phyloP scores from a whole-genome alignment of 306 rosid genomes.

The Vicia faba region DNA sequence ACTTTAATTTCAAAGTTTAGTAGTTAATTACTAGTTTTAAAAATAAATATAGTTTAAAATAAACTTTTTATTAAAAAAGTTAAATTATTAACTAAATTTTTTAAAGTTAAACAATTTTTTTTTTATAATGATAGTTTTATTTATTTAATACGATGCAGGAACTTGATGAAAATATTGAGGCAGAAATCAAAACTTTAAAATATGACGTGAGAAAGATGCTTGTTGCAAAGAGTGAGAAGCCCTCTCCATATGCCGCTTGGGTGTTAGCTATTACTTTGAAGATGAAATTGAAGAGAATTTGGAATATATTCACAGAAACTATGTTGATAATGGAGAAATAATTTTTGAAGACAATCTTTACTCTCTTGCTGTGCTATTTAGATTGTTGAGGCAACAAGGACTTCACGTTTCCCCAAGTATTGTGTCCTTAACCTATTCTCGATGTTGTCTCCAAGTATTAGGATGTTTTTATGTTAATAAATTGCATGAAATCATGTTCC shows the following conservation, averaged over 20 bases:
- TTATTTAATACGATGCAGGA: slow-evolving; percentile 25
- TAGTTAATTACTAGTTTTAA: no score
- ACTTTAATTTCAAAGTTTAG: no score
- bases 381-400: slow-evolving; percentile 59
- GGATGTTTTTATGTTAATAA: no score
- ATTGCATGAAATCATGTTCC: no score
- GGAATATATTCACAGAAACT: slow-evolving; percentile 8
- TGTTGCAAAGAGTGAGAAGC: neutral
- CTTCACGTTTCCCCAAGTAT: no score
- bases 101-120: no score
- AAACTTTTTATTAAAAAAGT: no score
- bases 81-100: no score
- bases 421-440: no score
- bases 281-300: slow-evolving; percentile 38
- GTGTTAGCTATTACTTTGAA: slow-evolving; percentile 47
- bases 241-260: slow-evolving; percentile 54
- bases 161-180: neutral
- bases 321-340: neutral
- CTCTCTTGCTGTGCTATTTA: slow-evolving; percentile 45
- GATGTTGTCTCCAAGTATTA: no score
- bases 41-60: no score
- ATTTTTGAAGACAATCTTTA: slow-evolving; percentile 23
- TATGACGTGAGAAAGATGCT: slow-evolving; percentile 43
- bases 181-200: slow-evolving; percentile 31
- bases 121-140: no score